Conservation (phyloP, 2,329 filamentous ascomycete genomes). For the Pseudocercospora crystallina region DNA sequence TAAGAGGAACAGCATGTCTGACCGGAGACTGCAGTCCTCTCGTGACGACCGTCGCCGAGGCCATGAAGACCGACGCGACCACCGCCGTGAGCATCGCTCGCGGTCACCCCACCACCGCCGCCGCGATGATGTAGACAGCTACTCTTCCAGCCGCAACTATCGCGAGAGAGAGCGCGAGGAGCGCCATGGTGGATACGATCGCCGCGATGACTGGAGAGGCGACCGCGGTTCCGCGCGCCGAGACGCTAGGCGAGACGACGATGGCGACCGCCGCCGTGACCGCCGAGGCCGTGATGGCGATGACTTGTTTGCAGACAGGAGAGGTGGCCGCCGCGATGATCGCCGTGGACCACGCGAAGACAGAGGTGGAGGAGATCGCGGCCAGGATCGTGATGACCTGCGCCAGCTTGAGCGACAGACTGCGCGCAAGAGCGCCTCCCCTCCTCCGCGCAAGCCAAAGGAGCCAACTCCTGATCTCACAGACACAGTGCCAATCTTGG, state of each 20-base stretch:
- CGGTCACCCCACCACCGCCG: constrained; percentile 73
- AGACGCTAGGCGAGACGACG: constrained; percentile 58
- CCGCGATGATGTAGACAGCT: constrained; percentile 66
- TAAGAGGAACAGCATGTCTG: constrained; percentile 35
- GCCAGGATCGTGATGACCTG: constrained; percentile 37
- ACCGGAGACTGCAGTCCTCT: constrained; percentile 42
- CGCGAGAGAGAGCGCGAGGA: constrained; percentile 92
- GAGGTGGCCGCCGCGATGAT: constrained; percentile 39
- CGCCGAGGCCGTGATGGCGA: constrained; percentile 44
- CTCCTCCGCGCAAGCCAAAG: constrained; percentile 81
- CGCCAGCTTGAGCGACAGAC: constrained; percentile 35
- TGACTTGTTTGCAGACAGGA: constrained; percentile 31
- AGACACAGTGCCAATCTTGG: constrained; percentile 74
- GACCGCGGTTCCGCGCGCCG: constrained; percentile 69
- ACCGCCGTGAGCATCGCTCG: constrained; percentile 62
- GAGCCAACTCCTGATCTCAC: constrained; percentile 96
- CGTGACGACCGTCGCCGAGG: constrained; percentile 46
- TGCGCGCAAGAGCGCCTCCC: constrained; percentile 70
- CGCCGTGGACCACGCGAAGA: constrained; percentile 38
- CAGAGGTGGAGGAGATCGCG: constrained; percentile 36
- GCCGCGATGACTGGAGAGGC: constrained; percentile 61
- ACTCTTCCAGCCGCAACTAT: constrained; percentile 90
- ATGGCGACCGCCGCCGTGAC: constrained; percentile 47
- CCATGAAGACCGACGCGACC: constrained; percentile 41
- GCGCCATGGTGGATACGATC: constrained; percentile 57